Percentiles rank a stretch among this genome's conserved stretches.
phyloP scores from a whole-genome alignment of 1,139 yeast species.

The Taphrina pruni region DNA sequence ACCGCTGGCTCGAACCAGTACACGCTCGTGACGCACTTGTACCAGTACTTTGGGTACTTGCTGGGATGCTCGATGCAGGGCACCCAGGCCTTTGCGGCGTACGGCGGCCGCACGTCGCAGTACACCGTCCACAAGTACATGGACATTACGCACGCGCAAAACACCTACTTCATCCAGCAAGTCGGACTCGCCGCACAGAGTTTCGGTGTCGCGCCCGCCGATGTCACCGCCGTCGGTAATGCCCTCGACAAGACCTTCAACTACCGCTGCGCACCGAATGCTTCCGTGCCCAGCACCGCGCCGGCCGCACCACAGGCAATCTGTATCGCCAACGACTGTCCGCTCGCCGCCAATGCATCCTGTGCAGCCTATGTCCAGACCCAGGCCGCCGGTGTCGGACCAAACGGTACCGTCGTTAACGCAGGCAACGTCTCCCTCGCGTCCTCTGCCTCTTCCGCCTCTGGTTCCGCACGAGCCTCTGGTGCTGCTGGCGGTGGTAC shows the following conservation, averaged over 20 bases:
- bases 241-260: constrained; percentile 35
- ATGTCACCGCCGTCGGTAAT: constrained; percentile 27
- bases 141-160: constrained; percentile 36
- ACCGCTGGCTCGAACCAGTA: constrained; percentile 34
- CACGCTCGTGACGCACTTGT: constrained; percentile 34
- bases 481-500: constrained; percentile 28
- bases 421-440: constrained; percentile 20
- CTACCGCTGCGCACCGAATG: constrained; percentile 26
- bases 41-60: constrained; percentile 39
- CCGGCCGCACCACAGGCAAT: constrained; percentile 33
- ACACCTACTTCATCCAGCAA: constrained; percentile 35
- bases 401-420: constrained; percentile 21
- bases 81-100: constrained; percentile 28
- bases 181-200: constrained; percentile 34
- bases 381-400: constrained; percentile 9
- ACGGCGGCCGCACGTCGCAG: constrained; percentile 33
- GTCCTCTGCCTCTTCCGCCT: constrained; percentile 12
- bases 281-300: constrained; percentile 32
- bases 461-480: constrained; percentile 35
- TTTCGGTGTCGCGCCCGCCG: constrained; percentile 38
- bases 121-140: constrained; percentile 37
- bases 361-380: constrained; percentile 32
- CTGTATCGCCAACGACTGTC: constrained; percentile 37
- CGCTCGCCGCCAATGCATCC: constrained; percentile 32
- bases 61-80: constrained; percentile 39